A percentile compares a stretch with the other conserved stretches of the same genome.
These are phyloP conservation scores for Chiua virens DNA, from an alignment of 768 basidiomycete genomes.

Conservation along the genomic window DNA sequence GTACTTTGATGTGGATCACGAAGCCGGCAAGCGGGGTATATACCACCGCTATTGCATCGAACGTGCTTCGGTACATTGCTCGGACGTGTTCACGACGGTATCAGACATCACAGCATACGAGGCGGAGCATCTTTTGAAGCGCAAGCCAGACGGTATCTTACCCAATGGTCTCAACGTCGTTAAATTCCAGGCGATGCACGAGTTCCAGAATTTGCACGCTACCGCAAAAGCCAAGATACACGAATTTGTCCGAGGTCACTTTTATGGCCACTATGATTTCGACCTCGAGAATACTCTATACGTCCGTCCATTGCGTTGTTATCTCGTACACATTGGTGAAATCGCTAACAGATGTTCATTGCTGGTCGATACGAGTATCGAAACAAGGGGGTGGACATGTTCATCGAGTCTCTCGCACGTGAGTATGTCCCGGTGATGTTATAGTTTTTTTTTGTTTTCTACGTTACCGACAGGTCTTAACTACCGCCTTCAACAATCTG, in stretches of 20 bases:
- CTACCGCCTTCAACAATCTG: conserved; percentile 56
- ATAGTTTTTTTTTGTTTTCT: neutral
- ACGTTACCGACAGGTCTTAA: conserved; percentile 46
- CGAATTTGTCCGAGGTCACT: conserved; percentile 96
- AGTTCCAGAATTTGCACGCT: conserved; percentile 95
- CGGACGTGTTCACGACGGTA: conserved; percentile 98
- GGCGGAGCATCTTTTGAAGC: conserved; percentile 91
- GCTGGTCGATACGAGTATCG: conserved; percentile 99
- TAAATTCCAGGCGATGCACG: conserved; percentile 99
- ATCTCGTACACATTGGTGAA: conserved; percentile 4
- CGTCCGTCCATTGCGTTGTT: conserved; percentile 39
- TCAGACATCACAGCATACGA: conserved; percentile 99
- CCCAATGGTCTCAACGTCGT: conserved; percentile 98
- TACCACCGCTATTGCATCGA: conserved; percentile 99
- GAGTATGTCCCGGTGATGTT: conserved; percentile 22
- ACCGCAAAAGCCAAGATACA: conserved; percentile 96
- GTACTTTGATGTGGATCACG: conserved; percentile 99
- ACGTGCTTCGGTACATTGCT: conserved; percentile 89
- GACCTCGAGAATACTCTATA: conserved; percentile 91
- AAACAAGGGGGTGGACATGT: conserved; percentile 99
- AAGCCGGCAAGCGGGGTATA: conserved; percentile 98
- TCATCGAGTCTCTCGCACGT: conserved; percentile 95
- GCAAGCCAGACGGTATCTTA: conserved; percentile 95
- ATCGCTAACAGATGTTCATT: conserved; percentile 78
- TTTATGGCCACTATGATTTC: conserved; percentile 97